A percentile compares a stretch with the other conserved stretches of the same genome.
Evolutionary conservation across 2,329 filamentous ascomycete genomes (phyloP).

Genomic region (Colletotrichum sp.): DNA sequence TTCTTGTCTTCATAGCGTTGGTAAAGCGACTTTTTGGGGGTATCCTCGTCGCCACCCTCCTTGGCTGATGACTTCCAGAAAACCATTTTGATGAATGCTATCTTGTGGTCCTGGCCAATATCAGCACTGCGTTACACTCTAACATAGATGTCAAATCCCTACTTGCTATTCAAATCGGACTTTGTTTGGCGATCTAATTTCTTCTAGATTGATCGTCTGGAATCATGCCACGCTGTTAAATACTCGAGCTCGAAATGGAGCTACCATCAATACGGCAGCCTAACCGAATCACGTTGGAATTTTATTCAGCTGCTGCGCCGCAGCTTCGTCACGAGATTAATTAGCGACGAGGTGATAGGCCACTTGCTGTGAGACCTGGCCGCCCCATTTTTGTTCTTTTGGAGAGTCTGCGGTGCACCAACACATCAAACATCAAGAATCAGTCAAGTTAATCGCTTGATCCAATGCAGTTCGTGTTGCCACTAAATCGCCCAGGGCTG

Average conservation of each 20-base stretch:
- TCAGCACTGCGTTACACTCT: not conserved
- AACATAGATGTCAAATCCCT: not conserved
- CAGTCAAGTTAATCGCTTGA: not conserved
- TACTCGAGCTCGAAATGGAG: not conserved
- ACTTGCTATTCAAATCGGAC: not conserved
- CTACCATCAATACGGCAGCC: not conserved
- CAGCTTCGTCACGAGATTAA: not conserved
- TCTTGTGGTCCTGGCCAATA: not conserved
- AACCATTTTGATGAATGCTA: not conserved
- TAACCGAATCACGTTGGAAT: not conserved
- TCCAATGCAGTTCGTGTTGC: not conserved
- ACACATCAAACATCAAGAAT: not conserved
- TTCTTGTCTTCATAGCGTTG: slow-evolving; percentile 36
- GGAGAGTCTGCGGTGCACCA: not conserved
- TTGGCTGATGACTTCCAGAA: not conserved
- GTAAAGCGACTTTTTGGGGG: slow-evolving; percentile 34
- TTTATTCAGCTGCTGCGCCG: not conserved
- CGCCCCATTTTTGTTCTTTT: not conserved
- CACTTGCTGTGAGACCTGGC: not conserved
- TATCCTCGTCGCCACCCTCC: not conserved
- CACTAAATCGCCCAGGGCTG: not conserved
- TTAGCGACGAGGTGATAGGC: accelerated
- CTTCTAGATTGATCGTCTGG: not conserved
- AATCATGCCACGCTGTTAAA: not conserved
- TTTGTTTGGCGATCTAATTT: not conserved